Percentiles rank a stretch among this genome's conserved stretches.
These are phyloP conservation scores for Chionographis japonica DNA, from an alignment of 106 monocot species.

Conservation along the genomic window DNA sequence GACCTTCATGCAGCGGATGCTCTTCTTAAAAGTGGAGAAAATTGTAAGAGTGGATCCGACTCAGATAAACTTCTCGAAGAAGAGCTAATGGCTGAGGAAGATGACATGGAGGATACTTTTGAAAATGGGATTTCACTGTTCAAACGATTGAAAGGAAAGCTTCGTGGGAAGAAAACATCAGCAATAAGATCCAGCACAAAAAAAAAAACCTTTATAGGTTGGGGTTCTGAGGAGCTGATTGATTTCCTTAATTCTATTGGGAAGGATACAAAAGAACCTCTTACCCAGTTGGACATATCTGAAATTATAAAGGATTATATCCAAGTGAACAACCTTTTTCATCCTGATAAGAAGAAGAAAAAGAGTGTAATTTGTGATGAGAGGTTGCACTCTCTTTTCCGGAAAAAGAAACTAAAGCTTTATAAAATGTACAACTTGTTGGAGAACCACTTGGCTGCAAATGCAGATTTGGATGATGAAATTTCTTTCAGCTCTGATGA, in stretches of 20 bases:
- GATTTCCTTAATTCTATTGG: slow-evolving; percentile 59
- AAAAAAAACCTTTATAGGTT: slow-evolving; percentile 44
- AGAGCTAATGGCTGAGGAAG: slow-evolving; percentile 16
- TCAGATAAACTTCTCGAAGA: slow-evolving; percentile 27
- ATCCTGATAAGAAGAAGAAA: slow-evolving; percentile 49
- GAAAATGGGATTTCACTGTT: slow-evolving; percentile 20
- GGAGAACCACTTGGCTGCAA: slow-evolving; percentile 54
- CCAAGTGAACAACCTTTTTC: slow-evolving; percentile 53
- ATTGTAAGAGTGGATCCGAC: slow-evolving; percentile 15
- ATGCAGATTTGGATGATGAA: slow-evolving; percentile 29
- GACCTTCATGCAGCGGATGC: slow-evolving; percentile 46
- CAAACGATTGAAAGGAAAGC: slow-evolving; percentile 12
- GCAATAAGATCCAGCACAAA: slow-evolving; percentile 35
- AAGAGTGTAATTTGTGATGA: slow-evolving; percentile 56
- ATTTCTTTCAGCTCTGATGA: slow-evolving; percentile 33
- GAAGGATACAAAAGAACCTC: slow-evolving; percentile 36
- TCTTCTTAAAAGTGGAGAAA: slow-evolving; percentile 36
- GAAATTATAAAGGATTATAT: slow-evolving; percentile 64
- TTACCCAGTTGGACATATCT: slow-evolving; percentile 45
- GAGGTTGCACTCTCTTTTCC: slow-evolving; percentile 49
- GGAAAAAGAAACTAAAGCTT: slow-evolving; percentile 55
- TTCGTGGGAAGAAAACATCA: slow-evolving; percentile 10
- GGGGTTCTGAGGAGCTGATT: slow-evolving; percentile 69
- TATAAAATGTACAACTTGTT: slow-evolving; percentile 44
- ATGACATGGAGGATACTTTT: slow-evolving; percentile 21